phyloP scores from a whole-genome alignment of 2,329 filamentous ascomycete genomes.

The Calonectria honghensis region DNA sequence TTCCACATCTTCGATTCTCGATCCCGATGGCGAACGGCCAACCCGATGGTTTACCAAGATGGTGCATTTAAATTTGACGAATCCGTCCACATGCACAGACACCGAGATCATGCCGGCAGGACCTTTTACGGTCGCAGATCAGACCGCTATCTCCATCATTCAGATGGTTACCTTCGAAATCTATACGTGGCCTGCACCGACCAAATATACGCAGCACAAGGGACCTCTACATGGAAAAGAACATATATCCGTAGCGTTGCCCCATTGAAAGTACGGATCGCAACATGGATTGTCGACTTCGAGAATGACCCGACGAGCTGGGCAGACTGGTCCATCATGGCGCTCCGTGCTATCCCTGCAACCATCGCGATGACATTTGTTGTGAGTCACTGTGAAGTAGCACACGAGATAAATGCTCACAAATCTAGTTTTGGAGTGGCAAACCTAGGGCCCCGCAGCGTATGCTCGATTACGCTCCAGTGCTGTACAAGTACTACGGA shows the following conservation, averaged over 20 bases:
- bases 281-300: constrained; percentile 55
- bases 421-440: constrained; percentile 51
- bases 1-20: constrained; percentile 50
- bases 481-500: constrained; percentile 51
- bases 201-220: constrained; percentile 51
- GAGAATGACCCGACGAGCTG: constrained; percentile 54
- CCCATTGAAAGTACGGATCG: constrained; percentile 52
- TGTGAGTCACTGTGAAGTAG: constrained; percentile 38
- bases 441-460: constrained; percentile 40
- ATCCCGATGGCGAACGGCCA: constrained; percentile 47
- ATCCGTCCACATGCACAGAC: constrained; percentile 44
- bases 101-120: constrained; percentile 52
- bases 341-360: constrained; percentile 50
- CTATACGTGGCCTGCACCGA: constrained; percentile 54
- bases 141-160: constrained; percentile 53
- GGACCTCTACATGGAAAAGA: constrained; percentile 55
- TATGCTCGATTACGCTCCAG: constrained; percentile 50
- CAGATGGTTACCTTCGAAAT: constrained; percentile 53
- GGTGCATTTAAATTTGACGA: constrained; percentile 49
- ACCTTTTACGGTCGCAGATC: constrained; percentile 49
- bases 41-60: constrained; percentile 51
- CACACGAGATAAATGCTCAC: not conserved
- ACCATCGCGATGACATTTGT: constrained; percentile 52
- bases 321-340: constrained; percentile 53
- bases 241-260: constrained; percentile 54